Conservation (phyloP, 202 grass and related monocot genomes). For the Carex sylvatica region DNA sequence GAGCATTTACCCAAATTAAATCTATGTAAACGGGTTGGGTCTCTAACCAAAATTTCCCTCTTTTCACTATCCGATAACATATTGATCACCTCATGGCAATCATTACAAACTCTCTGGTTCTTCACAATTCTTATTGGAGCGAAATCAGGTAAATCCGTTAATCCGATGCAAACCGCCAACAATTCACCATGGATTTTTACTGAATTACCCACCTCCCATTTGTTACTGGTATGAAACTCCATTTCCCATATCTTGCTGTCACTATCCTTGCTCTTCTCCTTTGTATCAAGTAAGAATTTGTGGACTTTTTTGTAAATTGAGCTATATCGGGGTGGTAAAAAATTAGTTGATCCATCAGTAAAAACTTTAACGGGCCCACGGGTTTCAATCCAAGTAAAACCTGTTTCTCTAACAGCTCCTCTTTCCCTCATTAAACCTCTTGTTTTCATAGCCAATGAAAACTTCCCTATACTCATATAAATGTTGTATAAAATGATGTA, state of each 20-base stretch:
- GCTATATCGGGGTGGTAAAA: constrained; percentile 24
- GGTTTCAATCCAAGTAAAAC: constrained; percentile 61
- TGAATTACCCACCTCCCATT: constrained; percentile 27
- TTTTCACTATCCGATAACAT: constrained; percentile 55
- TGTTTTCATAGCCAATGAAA: constrained; percentile 79
- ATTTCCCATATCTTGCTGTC: constrained; percentile 43
- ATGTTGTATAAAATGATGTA: constrained; percentile 71
- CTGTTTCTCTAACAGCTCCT: constrained; percentile 49
- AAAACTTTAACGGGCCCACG: constrained; percentile 46
- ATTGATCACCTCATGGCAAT: constrained; percentile 62
- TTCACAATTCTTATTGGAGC: constrained; percentile 64
- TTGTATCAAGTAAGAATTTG: constrained; percentile 46
- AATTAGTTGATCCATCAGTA: constrained; percentile 33
- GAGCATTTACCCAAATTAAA: constrained; percentile 65
- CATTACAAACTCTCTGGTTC: constrained; percentile 68
- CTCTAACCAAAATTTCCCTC: constrained; percentile 64
- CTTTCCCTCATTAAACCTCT: constrained; percentile 86
- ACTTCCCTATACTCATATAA: constrained; percentile 64
- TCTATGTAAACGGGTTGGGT: constrained; percentile 60
- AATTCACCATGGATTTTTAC: constrained; percentile 58
- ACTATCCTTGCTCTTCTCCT: constrained; percentile 40
- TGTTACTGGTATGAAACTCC: constrained; percentile 47
- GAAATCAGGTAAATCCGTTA: constrained; percentile 35
- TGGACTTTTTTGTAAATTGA: constrained; percentile 34
- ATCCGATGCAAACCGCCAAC: constrained; percentile 47